phyloP scores from a whole-genome alignment of 495 filamentous ascomycete genomes.

The Lophiotrema nucula region DNA sequence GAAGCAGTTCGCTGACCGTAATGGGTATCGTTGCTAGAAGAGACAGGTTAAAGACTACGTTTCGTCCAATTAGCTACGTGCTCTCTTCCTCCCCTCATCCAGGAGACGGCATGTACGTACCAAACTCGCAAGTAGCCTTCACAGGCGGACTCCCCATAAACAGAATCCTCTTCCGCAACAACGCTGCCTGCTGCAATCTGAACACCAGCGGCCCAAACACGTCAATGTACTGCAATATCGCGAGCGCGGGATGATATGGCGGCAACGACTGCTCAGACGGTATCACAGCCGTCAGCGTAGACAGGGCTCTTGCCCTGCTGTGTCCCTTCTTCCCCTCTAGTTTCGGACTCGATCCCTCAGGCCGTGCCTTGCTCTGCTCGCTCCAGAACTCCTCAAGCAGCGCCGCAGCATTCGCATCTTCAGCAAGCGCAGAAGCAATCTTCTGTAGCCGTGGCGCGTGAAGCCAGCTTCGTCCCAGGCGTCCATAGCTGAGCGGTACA shows the following conservation, averaged over 20 bases:
- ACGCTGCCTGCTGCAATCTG: slow-evolving; percentile 82
- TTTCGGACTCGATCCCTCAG: slow-evolving; percentile 7
- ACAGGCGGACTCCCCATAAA: slow-evolving; percentile 83
- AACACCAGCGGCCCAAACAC: slow-evolving; percentile 88
- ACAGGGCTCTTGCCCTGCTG: slow-evolving; percentile 25
- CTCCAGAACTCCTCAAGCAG: slow-evolving; percentile 80
- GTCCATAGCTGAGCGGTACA: slow-evolving; percentile 81
- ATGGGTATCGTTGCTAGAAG: slow-evolving; percentile 75
- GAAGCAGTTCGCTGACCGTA: slow-evolving; percentile 62
- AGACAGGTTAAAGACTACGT: slow-evolving; percentile 86
- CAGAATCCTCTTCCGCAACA: slow-evolving; percentile 83
- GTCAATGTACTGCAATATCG: slow-evolving; percentile 71
- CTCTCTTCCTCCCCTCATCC: too few relatives aligned
- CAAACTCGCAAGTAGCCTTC: slow-evolving; percentile 80
- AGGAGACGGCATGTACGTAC: slow-evolving; percentile 50
- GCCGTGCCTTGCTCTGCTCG: slow-evolving; percentile 42
- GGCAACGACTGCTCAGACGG: slow-evolving; percentile 69
- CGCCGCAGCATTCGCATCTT: slow-evolving; percentile 55
- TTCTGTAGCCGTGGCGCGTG: slow-evolving; percentile 75
- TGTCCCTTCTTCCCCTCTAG: slow-evolving; percentile 11
- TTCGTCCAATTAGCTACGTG: background rate
- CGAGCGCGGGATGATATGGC: slow-evolving; percentile 80
- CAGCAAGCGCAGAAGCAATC: slow-evolving; percentile 62
- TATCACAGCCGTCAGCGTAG: slow-evolving; percentile 34
- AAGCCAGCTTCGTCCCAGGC: slow-evolving; percentile 84